Conservation (phyloP, 257 asterid genomes). For the Capsicum pubescens region DNA sequence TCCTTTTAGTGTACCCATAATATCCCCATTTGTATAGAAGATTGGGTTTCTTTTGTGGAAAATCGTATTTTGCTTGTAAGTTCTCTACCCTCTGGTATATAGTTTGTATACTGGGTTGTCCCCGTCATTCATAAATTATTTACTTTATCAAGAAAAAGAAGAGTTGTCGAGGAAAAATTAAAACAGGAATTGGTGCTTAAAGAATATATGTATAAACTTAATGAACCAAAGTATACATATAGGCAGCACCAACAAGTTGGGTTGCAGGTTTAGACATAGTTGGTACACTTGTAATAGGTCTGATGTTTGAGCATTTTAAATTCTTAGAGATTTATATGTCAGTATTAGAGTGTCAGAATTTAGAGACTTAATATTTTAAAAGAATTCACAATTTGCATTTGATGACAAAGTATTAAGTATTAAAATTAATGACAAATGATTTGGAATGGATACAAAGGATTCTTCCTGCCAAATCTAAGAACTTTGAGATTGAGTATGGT, state of each 20-base stretch:
- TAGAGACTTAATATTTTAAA: too few relatives aligned
- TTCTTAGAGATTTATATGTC: too few relatives aligned
- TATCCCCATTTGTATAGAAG: background rate
- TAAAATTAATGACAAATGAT: too few relatives aligned
- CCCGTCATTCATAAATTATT: conserved; percentile 6
- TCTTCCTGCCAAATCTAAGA: too few relatives aligned
- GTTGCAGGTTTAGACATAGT: background rate
- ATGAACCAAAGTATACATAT: background rate
- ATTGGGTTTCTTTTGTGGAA: background rate
- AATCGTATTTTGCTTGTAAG: background rate
- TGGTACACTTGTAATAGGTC: too few relatives aligned
- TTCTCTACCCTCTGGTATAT: background rate
- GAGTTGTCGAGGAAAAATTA: background rate
- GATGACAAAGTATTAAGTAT: too few relatives aligned
- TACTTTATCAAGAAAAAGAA: background rate
- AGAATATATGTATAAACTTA: background rate
- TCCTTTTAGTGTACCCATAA: background rate
- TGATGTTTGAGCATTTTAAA: too few relatives aligned
- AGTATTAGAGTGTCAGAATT: too few relatives aligned
- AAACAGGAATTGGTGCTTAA: background rate
- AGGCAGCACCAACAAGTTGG: background rate
- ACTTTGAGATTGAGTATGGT: too few relatives aligned
- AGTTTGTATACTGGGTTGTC: conserved; percentile 9
- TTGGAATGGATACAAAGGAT: too few relatives aligned
- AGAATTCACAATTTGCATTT: too few relatives aligned